Evolutionary conservation across 257 asterid genomes (phyloP).

Genomic region (Henckelia pumila): DNA sequence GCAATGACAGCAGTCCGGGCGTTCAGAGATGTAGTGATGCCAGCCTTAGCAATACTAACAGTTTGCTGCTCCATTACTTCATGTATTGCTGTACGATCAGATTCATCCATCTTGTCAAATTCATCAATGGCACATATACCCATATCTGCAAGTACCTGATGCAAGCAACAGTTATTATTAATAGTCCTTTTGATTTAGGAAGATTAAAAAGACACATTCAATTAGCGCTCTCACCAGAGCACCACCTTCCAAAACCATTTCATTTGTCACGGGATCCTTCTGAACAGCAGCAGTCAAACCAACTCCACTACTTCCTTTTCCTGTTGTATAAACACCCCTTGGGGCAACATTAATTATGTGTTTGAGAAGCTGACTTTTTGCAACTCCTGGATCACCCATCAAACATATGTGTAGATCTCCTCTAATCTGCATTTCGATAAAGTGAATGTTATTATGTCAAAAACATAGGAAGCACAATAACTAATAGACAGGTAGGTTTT

Average conservation of each 20-base stretch:
- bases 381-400: conserved; percentile 99
- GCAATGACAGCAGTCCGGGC: conserved; percentile 99
- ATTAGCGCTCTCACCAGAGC: conserved; percentile 69
- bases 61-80: conserved; percentile 99
- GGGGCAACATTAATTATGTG: conserved; percentile 98
- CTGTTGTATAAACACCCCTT: conserved; percentile 93
- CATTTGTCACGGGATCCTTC: conserved; percentile 96
- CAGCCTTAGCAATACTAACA: conserved; percentile 98
- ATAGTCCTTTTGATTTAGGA: conserved; percentile 1
- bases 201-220: conserved; percentile 9
- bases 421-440: conserved; percentile 51
- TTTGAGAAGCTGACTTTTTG: conserved; percentile 97
- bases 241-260: conserved; percentile 98
- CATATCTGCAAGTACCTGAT: conserved; percentile 95
- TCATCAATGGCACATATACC: conserved; percentile 99
- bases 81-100: conserved; percentile 94
- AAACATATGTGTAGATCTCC: conserved; percentile 81
- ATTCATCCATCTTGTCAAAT: conserved; percentile 97
- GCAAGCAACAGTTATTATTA: conserved; percentile 8
- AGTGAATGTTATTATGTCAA: neutral
- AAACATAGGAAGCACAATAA: neutral
- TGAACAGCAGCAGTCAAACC: conserved; percentile 99
- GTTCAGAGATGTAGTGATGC: conserved; percentile 95
- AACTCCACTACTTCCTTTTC: conserved; percentile 98
- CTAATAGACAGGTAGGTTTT: no score